These are phyloP conservation scores for Effrenium voratum DNA, from an alignment of 73 alveolate species.

Conservation along the genomic window DNA sequence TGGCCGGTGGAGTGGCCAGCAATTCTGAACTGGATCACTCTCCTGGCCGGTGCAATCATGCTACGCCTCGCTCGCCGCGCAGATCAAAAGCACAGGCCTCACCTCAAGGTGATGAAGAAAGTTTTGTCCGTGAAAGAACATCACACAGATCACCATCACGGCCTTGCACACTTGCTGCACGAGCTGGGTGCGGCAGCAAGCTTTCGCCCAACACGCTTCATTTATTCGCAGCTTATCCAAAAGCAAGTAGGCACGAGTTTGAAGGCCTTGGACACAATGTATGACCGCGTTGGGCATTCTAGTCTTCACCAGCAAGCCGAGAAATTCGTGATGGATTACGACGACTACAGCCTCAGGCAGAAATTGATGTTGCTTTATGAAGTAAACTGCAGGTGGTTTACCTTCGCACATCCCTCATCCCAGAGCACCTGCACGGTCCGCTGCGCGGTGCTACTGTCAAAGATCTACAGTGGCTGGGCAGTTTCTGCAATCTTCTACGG, in stretches of 20 bases:
- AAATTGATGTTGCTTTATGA: no score
- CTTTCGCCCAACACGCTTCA: no score
- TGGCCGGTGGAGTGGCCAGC: conserved; percentile 16
- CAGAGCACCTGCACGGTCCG: conserved; percentile 5
- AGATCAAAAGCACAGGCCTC: background rate
- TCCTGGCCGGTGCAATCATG: background rate
- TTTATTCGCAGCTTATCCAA: no score
- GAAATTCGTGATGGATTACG: no score
- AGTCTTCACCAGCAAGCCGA: no score
- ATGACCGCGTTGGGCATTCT: no score
- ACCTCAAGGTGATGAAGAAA: background rate
- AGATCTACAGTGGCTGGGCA: conserved; percentile 74
- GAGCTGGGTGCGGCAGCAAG: no score
- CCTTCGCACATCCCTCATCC: background rate
- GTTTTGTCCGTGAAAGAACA: background rate
- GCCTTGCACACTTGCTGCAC: no score
- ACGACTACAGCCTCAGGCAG: no score
- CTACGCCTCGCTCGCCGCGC: background rate
- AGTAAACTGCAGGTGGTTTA: background rate
- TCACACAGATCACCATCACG: background rate
- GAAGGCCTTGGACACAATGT: no score
- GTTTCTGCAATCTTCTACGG: conserved; percentile 49
- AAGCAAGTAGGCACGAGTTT: no score
- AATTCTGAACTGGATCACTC: conserved; percentile 25
- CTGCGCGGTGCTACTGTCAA: background rate